Evolutionary conservation across 768 basidiomycete genomes (phyloP), one percentile per base, ranked within the genome.

Genomic region (Tylopilus balloui): DNA sequence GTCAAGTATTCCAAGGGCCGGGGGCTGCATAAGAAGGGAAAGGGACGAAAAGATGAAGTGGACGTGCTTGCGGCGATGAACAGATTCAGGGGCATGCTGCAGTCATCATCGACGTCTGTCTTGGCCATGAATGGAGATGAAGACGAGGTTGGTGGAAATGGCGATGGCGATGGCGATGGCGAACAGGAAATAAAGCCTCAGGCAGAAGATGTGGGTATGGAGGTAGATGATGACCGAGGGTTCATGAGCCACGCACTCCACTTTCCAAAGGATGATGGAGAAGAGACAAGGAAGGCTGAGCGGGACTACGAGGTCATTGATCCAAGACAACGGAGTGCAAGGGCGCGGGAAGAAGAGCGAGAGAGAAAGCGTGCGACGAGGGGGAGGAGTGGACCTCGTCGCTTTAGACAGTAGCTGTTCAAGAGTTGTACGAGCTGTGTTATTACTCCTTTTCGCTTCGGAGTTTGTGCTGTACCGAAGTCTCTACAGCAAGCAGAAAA

Each of bases 231-330:
- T 51, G 90, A 92, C 58, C 70, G 71, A 7, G 88, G 79, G 10
- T 92, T 92, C 67, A 72, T 92, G 69, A 72, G 68, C 5, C 90
- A 92, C 62, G 70, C 77, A 23, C 69, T 92, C 49, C 76, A 78
- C 52, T 90, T 92, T 69, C 81, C 87, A 10, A 90, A 90, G 68
- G 88, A 83, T 39, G 80, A 89, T 55, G 75, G 73, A 20, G 88
- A 88, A 58, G 89, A 92, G 68, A 76, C 75, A 20, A 64, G 65
- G 52, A 90, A 90, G 66, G 90, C 87, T 1, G 85, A 90, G 64
- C 69, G 87, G 45, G 90, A 92, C 49, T 92, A 91, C 59, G 89
- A 92, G 68, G 89, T 92, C 23, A 92, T 92, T 62, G 90, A 92
- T 62, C 89, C 90, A 0, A 70, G 90, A 50, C 77, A 79, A 41